Percentiles rank a stretch among this genome's conserved stretches.
phyloP scores from a whole-genome alignment of 2,329 filamentous ascomycete species.

The Grosmannia clavigera region DNA sequence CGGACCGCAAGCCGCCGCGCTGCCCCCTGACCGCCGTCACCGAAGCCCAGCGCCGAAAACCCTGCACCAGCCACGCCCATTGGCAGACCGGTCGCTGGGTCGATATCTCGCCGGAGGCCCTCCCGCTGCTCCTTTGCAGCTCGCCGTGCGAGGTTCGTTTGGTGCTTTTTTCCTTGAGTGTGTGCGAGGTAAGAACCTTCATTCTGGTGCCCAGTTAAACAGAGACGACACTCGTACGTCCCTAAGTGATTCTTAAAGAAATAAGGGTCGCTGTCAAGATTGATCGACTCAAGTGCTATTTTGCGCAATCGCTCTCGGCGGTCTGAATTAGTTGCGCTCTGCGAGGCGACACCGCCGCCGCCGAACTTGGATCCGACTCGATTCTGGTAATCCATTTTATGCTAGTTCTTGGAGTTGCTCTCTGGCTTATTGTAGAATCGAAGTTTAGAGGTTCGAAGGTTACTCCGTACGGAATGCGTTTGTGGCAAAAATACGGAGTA shows the following conservation, averaged over 20 bases:
- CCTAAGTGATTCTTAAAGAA: constrained; percentile 99
- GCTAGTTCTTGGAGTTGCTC: not conserved
- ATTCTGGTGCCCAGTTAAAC: constrained; percentile 95
- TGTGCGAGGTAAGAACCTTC: constrained; percentile 98
- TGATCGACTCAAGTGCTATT: constrained; percentile 96
- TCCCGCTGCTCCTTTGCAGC: constrained; percentile 93
- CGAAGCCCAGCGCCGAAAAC: constrained; percentile 39
- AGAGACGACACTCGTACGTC: constrained; percentile 94
- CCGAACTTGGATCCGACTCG: constrained; percentile 96
- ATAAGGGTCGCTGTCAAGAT: constrained; percentile 98
- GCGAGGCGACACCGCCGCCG: constrained; percentile 89
- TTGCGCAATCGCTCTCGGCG: constrained; percentile 94
- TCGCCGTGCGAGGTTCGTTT: constrained; percentile 91
- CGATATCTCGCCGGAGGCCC: constrained; percentile 56
- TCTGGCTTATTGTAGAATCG: not conserved
- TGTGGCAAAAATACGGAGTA: not conserved
- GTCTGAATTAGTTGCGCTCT: constrained; percentile 89
- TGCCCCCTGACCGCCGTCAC: constrained; percentile 18
- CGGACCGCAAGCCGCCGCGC: constrained; percentile 77
- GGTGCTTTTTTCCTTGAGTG: constrained; percentile 96
- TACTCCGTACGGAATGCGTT: not conserved
- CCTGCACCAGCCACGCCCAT: constrained; percentile 64
- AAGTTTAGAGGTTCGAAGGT: not conserved
- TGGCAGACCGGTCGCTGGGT: constrained; percentile 57
- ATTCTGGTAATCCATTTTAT: constrained; percentile 64